Base-by-base conservation (phyloP, 352 stramenopile genomes). In the Phytopythium kandeliae region DNA sequence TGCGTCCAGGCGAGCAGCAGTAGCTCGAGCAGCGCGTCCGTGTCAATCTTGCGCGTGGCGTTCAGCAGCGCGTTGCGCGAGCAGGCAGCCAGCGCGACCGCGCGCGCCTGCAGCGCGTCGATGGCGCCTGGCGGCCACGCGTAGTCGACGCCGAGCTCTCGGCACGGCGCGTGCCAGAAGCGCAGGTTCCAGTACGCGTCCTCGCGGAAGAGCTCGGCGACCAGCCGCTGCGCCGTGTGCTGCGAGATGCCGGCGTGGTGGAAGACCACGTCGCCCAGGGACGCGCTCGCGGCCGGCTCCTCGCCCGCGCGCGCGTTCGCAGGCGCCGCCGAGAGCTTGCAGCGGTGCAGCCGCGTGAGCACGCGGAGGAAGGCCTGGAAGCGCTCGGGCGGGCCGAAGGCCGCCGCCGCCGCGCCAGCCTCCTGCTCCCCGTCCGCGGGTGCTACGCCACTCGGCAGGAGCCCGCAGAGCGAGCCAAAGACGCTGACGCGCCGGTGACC, bases 111-210 rank as follows among this genome's bases (percentile, higher is more conserved):
- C n/a, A 92, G 61, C 53, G 90, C 77, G 5, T 70, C 52, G 31
- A 70, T 63, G n/a, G 81, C 64, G 10, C 40, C 53, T 7, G 30
- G 9, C 2, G 78, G 77, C 81, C 81, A 92, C 21, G 58, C 52
- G 40, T 67, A 81, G 25, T 71, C 50, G 33, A 90, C 57, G 37
- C 56, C 49, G 17, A 92, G 63, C 54, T 92, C 81, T 16, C 54
- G 57, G 66, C 74, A 86, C 17, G 78, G 71, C 30, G 63, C 57
- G 41, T 76, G 47, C 70, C 80, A 87, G 60, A 90, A 92, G 43
- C 78, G 62, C 38, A 90, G 86, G 50, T 85, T 82, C 81, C 81
- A 92, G 59, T 82, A 88, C 54, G 71, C 85, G 26, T 89, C 81
- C 19, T 88, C 67, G 41, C 69, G 59, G 25, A 92, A 92, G 45